Percentiles rank a stretch among this genome's conserved stretches.
Evolutionary conservation across 2,329 filamentous ascomycete genomes (phyloP).

Genomic region (Ophiostoma perfectum): DNA sequence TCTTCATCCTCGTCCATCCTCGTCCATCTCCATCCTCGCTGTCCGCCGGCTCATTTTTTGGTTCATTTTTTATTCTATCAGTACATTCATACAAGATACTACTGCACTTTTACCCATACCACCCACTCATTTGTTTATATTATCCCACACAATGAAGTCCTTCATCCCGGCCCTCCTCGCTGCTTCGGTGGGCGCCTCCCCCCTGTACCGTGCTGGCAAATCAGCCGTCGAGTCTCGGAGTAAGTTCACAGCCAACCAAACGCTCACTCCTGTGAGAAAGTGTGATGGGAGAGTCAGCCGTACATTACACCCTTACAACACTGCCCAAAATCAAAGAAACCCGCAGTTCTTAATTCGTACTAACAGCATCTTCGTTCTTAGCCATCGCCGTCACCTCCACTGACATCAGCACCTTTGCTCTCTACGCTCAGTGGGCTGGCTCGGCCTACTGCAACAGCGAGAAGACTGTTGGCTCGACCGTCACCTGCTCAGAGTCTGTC

Average conservation of each 20-base stretch:
- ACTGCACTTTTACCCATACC: not conserved
- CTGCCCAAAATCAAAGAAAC: not conserved
- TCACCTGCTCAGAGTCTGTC: slow-evolving; percentile 40
- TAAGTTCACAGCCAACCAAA: not conserved
- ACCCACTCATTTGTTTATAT: not conserved
- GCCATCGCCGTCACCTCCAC: slow-evolving; percentile 30
- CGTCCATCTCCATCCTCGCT: not conserved
- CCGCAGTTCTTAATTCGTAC: not conserved
- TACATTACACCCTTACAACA: not conserved
- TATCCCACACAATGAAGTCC: slow-evolving; percentile 11
- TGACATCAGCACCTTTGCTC: slow-evolving; percentile 39
- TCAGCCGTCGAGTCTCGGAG: not conserved
- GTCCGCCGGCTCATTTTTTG: not conserved
- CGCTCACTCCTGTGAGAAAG: not conserved
- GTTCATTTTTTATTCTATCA: too few relatives aligned
- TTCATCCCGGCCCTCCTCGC: not conserved
- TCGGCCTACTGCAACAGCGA: slow-evolving; percentile 51
- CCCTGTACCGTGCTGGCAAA: not conserved
- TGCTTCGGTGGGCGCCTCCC: not conserved
- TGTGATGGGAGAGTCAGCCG: not conserved
- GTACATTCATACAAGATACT: too few relatives aligned
- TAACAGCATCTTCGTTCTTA: not conserved
- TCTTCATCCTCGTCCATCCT: not conserved
- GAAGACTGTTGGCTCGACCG: slow-evolving; percentile 34
- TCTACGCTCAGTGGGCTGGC: slow-evolving; percentile 48